Evolutionary conservation across 345 rosid species (phyloP).

Genomic region (Dimocarpus longan): DNA sequence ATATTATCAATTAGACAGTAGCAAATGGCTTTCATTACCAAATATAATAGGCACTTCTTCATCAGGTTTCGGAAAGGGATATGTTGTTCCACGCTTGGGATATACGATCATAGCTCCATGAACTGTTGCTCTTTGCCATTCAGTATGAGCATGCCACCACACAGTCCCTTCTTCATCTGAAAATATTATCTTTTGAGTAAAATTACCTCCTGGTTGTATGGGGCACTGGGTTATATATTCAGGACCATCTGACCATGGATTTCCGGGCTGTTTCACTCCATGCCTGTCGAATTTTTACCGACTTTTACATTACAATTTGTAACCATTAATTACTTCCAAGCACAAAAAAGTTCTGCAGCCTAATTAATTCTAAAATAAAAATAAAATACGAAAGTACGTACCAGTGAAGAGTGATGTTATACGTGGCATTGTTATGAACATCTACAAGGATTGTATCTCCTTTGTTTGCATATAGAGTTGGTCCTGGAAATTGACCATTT

Average conservation of each 20-base stretch:
- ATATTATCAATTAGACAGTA: no score
- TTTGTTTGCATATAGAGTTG: conserved; percentile 24
- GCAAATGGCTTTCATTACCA: not conserved
- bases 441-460: conserved; percentile 35
- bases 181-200: conserved; percentile 30
- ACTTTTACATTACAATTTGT: no score
- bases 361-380: no score
- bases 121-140: conserved; percentile 38
- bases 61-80: not conserved
- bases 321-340: no score
- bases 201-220: conserved; percentile 26
- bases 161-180: conserved; percentile 36
- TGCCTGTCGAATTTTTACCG: conserved; percentile 28
- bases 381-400: not conserved
- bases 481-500: conserved; percentile 38
- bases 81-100: conserved; percentile 14
- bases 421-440: conserved; percentile 24
- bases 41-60: conserved; percentile 37
- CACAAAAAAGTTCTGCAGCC: no score
- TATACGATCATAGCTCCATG: conserved; percentile 42
- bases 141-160: conserved; percentile 45
- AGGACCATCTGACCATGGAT: conserved; percentile 53
- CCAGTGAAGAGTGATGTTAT: conserved; percentile 45
- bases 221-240: conserved; percentile 52
- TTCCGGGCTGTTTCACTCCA: conserved; percentile 45